These are phyloP conservation scores for Drechslerella dactyloides DNA, from an alignment of 2,329 filamentous ascomycete species.

Conservation along the genomic window DNA sequence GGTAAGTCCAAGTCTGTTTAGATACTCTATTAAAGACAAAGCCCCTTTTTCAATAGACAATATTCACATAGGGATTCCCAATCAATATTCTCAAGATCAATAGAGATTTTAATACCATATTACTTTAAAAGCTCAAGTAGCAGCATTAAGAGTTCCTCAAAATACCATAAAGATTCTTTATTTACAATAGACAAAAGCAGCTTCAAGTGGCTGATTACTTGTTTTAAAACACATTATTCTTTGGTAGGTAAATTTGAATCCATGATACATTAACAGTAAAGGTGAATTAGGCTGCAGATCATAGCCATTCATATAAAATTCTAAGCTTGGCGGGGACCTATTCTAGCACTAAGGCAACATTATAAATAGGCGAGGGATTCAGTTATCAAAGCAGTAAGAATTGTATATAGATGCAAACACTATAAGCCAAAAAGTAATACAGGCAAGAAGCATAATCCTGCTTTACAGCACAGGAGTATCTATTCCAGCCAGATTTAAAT, in stretches of 20 bases:
- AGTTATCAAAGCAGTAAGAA: background rate
- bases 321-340: too few relatives aligned
- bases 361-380: background rate
- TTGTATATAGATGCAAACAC: background rate
- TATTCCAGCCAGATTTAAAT: background rate
- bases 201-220: background rate
- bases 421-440: background rate
- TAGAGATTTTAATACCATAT: too few relatives aligned
- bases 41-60: too few relatives aligned
- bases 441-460: slow-evolving; percentile 6
- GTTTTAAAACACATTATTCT: background rate
- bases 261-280: background rate
- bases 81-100: too few relatives aligned
- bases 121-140: background rate
- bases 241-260: background rate
- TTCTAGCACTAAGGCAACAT: background rate
- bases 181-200: background rate
- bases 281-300: background rate
- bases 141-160: background rate
- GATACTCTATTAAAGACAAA: too few relatives aligned
- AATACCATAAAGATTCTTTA: background rate
- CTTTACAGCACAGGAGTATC: slow-evolving; percentile 7
- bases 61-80: too few relatives aligned
- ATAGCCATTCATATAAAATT: too few relatives aligned
- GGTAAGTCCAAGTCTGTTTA: too few relatives aligned